Conservation (phyloP, 208 protist genomes). For the Trypanosoma platydactyli region DNA sequence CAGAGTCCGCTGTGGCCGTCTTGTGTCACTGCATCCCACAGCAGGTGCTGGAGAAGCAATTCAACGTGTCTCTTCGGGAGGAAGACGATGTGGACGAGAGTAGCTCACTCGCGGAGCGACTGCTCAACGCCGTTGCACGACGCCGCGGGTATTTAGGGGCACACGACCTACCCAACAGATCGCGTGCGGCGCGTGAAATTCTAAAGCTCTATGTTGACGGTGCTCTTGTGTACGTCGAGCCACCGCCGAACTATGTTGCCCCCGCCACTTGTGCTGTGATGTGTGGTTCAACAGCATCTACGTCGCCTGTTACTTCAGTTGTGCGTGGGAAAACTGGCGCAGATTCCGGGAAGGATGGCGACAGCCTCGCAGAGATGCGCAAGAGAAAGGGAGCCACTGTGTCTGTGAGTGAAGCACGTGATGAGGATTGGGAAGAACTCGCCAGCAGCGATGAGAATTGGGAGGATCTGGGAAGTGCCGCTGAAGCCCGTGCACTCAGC, state of each 20-base stretch:
- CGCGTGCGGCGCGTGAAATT: conserved; percentile 90
- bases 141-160: conserved; percentile 94
- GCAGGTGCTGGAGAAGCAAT: conserved; percentile 55
- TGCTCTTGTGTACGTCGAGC: conserved; percentile 76
- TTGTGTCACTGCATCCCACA: conserved; percentile 67
- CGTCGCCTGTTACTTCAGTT: conserved; percentile 19
- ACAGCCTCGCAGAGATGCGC: conserved; percentile 14
- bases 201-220: conserved; percentile 96
- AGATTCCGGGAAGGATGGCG: conserved; percentile 1
- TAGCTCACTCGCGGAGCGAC: conserved; percentile 56
- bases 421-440: no score
- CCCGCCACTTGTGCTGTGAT: conserved; percentile 31
- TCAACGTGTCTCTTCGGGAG: conserved; percentile 58
- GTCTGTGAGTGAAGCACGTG: no score
- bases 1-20: conserved; percentile 58
- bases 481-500: conserved; percentile 43
- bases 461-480: conserved; percentile 64
- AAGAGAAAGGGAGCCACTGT: no score
- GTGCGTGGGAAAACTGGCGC: conserved; percentile 50
- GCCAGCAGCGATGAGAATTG: conserved; percentile 51
- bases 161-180: conserved; percentile 93
- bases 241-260: conserved; percentile 68
- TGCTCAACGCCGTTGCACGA: conserved; percentile 78
- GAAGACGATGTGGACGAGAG: conserved; percentile 76
- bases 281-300: no score